These are phyloP conservation scores for Lenzites betulinus DNA, from an alignment of 768 basidiomycete genomes.

Conservation along the genomic window DNA sequence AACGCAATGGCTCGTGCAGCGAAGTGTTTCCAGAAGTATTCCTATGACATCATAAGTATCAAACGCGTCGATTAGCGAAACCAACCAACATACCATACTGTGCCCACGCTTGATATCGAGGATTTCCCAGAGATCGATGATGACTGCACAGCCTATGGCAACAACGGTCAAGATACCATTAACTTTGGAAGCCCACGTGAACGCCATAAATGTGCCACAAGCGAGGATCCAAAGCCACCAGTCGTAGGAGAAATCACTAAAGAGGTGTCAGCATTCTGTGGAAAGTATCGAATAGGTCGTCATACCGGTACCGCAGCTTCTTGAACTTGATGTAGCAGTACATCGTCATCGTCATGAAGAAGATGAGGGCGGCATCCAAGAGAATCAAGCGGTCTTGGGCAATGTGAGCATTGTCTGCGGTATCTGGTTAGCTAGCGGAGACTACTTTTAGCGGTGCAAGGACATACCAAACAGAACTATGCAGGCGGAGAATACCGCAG, in stretches of 20 bases:
- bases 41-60: constrained; percentile 44
- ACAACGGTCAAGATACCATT: constrained; percentile 92
- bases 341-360: constrained; percentile 94
- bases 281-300: constrained; percentile 7
- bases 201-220: constrained; percentile 93
- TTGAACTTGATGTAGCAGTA: constrained; percentile 93
- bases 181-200: constrained; percentile 97
- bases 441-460: neutral
- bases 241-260: constrained; percentile 79
- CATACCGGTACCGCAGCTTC: constrained; percentile 87
- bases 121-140: constrained; percentile 93
- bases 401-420: constrained; percentile 92
- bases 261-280: constrained; percentile 5
- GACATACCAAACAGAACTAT: constrained; percentile 85
- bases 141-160: constrained; percentile 86
- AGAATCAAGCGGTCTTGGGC: constrained; percentile 96
- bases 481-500: constrained; percentile 86
- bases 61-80: neutral
- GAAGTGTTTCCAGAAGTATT: constrained; percentile 90
- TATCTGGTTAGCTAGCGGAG: neutral
- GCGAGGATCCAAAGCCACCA: constrained; percentile 96
- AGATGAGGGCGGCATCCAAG: constrained; percentile 89
- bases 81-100: constrained; percentile 58
- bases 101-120: constrained; percentile 81
- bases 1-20: constrained; percentile 79